Evolutionary conservation across 306 rosid species (phyloP).

Genomic region (Prunus mongolica): DNA sequence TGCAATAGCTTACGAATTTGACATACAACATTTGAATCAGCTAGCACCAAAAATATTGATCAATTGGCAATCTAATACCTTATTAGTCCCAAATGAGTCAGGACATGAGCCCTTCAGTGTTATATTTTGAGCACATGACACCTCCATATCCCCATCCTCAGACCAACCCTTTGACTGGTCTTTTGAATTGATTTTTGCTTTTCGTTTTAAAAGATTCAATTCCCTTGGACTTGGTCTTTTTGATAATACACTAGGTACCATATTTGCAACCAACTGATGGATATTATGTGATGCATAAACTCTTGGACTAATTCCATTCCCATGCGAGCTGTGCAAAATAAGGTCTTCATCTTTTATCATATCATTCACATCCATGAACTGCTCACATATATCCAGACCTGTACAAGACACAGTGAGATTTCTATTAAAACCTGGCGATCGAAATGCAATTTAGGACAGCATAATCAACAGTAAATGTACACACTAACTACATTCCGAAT

Average conservation of each 20-base stretch:
- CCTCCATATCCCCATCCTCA: slow-evolving; percentile 75
- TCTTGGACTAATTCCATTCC: slow-evolving; percentile 62
- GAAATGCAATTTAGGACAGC: slow-evolving; percentile 1
- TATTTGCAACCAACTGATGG: slow-evolving; percentile 79
- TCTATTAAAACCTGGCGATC: slow-evolving; percentile 16
- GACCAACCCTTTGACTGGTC: slow-evolving; percentile 83
- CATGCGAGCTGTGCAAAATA: slow-evolving; percentile 55
- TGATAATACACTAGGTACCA: slow-evolving; percentile 85
- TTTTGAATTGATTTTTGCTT: slow-evolving; percentile 84
- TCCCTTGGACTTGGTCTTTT: slow-evolving; percentile 95
- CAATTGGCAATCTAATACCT: slow-evolving; percentile 45
- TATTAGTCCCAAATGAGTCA: slow-evolving; percentile 49
- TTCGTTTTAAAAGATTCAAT: slow-evolving; percentile 82
- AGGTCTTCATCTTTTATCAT: slow-evolving; percentile 98
- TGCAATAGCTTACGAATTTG: background rate
- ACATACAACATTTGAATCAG: background rate
- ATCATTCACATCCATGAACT: slow-evolving; percentile 94
- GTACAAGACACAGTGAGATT: slow-evolving; percentile 28
- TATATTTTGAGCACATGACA: slow-evolving; percentile 44
- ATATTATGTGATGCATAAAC: slow-evolving; percentile 74
- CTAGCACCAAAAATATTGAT: slow-evolving; percentile 2
- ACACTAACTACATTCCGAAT: background rate
- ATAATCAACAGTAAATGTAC: background rate
- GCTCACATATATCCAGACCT: slow-evolving; percentile 95
- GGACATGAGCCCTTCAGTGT: slow-evolving; percentile 46